Percentiles rank a stretch among this genome's conserved stretches.
These are phyloP conservation scores for Metschnikowia cerradonensis DNA, from an alignment of 805 yeast species.

Conservation along the genomic window DNA sequence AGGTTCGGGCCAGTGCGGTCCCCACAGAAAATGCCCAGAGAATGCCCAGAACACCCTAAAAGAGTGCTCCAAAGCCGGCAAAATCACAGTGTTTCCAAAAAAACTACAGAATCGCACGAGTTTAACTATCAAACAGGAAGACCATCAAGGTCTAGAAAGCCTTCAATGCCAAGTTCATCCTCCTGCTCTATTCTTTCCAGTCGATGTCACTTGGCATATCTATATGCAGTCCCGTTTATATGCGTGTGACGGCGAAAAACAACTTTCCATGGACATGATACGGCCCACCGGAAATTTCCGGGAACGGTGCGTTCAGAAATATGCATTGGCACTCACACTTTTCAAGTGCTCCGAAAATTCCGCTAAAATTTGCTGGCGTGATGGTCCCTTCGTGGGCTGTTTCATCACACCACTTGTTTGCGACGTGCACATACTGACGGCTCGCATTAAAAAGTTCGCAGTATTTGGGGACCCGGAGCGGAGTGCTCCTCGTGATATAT, in stretches of 20 bases:
- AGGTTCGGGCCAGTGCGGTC: conserved; percentile 4
- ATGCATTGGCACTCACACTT: not conserved
- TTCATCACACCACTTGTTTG: conserved; percentile 3
- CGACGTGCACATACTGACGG: conserved; percentile 3
- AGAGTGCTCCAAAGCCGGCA: not conserved
- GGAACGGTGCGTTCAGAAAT: not conserved
- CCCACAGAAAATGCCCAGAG: not conserved
- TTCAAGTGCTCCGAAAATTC: not conserved
- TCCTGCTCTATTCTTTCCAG: not conserved
- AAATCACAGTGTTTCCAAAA: not conserved
- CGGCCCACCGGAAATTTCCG: not conserved
- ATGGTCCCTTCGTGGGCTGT: not conserved
- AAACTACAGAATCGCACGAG: too few relatives aligned
- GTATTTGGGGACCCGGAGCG: conserved; percentile 17
- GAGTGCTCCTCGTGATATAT: conserved; percentile 19
- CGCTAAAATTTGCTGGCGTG: not conserved
- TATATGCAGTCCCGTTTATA: conserved; percentile 1
- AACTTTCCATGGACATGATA: not conserved
- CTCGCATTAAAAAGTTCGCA: conserved; percentile 6
- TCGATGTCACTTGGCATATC: not conserved
- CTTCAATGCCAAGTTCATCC: not conserved
- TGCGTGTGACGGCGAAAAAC: not conserved
- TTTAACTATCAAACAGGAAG: too few relatives aligned
- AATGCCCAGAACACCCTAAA: too few relatives aligned
- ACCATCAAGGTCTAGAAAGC: too few relatives aligned